Evolutionary conservation across 1,284 basidiomycete genomes (phyloP).

Genomic region (Coniophora puteana): DNA sequence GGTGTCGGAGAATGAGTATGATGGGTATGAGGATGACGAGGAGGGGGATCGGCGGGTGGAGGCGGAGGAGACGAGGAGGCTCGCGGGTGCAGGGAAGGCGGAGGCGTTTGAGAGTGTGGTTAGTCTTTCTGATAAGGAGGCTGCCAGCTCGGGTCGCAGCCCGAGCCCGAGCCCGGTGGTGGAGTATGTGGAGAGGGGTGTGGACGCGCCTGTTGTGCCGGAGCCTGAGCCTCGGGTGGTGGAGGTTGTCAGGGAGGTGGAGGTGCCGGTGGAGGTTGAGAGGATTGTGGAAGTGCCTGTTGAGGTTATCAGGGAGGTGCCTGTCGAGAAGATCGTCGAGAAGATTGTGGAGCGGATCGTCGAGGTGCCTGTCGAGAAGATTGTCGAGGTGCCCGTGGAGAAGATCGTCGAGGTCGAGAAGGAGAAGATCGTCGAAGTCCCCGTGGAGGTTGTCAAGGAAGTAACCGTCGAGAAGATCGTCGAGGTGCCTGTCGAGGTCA

Average conservation of each 20-base stretch:
- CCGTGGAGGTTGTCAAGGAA: too few relatives aligned
- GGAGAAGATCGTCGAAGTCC: too few relatives aligned
- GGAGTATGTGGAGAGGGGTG: constrained; percentile 38
- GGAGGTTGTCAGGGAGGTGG: constrained; percentile 19
- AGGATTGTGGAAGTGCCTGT: constrained; percentile 9
- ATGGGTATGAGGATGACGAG: constrained; percentile 53
- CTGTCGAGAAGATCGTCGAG: constrained; percentile 15
- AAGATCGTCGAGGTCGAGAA: too few relatives aligned
- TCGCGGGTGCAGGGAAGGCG: constrained; percentile 30
- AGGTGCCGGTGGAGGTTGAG: constrained; percentile 18
- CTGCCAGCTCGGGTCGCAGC: too few relatives aligned
- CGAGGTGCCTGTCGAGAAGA: too few relatives aligned
- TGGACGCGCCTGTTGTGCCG: constrained; percentile 30
- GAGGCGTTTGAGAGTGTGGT: constrained; percentile 15
- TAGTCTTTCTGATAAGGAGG: constrained; percentile 9
- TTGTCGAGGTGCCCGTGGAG: too few relatives aligned
- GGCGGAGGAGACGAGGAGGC: constrained; percentile 46
- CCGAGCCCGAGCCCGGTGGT: too few relatives aligned
- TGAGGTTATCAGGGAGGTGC: constrained; percentile 15
- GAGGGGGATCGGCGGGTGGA: constrained; percentile 66
- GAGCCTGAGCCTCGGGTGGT: constrained; percentile 38
- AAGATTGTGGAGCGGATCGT: too few relatives aligned
- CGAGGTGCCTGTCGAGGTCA: too few relatives aligned
- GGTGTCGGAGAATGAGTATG: constrained; percentile 66
- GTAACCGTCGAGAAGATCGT: too few relatives aligned